Evolutionary conservation across 202 grass and related monocot species (phyloP).

Genomic region (Setaria viridis): DNA sequence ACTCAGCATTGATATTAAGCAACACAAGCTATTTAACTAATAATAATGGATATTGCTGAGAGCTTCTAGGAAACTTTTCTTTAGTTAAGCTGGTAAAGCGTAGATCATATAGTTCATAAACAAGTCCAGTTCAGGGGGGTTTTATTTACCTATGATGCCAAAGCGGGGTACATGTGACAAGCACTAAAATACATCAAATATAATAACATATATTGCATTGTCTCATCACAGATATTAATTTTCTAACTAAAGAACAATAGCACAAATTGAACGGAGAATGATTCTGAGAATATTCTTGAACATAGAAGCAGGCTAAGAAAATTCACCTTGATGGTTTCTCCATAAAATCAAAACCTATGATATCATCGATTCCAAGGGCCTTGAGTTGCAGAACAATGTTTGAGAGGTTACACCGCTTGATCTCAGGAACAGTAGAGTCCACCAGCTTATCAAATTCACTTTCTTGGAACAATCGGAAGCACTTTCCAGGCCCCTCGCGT

Average conservation of each 20-base stretch:
- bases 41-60: constrained; percentile 14
- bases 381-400: constrained; percentile 96
- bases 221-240: constrained; percentile 20
- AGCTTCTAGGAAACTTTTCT: not conserved
- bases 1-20: constrained; percentile 6
- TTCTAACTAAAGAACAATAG: not conserved
- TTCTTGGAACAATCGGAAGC: constrained; percentile 83
- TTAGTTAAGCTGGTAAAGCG: not conserved
- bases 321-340: constrained; percentile 90
- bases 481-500: constrained; percentile 85
- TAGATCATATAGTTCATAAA: not conserved
- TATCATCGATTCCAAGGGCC: constrained; percentile 95
- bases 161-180: not conserved
- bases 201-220: not conserved
- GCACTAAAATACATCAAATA: constrained; percentile 35
- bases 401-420: constrained; percentile 90
- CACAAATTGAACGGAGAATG: not conserved
- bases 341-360: constrained; percentile 96
- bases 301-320: constrained; percentile 27
- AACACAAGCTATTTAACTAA: constrained; percentile 13
- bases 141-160: constrained; percentile 25
- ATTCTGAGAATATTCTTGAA: constrained; percentile 10
- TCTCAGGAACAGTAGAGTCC: constrained; percentile 94
- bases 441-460: constrained; percentile 79
- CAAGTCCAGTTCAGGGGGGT: not conserved